Conservation (phyloP, 129 eudicot genomes). For the Deinandra increscens region DNA sequence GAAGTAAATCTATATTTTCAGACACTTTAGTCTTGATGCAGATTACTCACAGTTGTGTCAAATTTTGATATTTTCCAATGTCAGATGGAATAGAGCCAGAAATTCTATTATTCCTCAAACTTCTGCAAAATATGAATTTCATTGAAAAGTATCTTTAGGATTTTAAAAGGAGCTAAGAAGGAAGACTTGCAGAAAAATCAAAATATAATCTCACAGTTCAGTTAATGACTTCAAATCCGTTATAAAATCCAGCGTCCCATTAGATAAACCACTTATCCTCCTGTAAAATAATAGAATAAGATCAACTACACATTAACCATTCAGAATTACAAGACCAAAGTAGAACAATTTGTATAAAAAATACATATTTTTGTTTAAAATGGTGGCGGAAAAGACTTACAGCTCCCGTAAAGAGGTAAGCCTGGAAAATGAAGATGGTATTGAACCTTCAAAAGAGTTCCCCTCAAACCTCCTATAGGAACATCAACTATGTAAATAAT, state of each 20-base stretch:
- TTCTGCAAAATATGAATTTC: conserved; percentile 35
- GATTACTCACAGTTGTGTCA: conserved; percentile 58
- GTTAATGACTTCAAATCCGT: conserved; percentile 44
- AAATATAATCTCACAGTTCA: conserved; percentile 46
- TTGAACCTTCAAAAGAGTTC: conserved; percentile 72
- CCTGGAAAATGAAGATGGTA: conserved; percentile 58
- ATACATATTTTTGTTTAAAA: not conserved
- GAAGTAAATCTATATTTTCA: not conserved
- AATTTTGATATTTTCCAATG: conserved; percentile 43
- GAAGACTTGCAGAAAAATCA: not conserved
- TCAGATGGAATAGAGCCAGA: conserved; percentile 64
- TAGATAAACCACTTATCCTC: conserved; percentile 70
- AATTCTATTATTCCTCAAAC: conserved; percentile 59
- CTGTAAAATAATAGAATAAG: conserved; percentile 28
- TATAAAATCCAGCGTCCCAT: conserved; percentile 63
- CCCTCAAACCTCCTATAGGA: conserved; percentile 72
- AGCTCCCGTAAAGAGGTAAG: conserved; percentile 48
- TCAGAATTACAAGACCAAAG: not conserved
- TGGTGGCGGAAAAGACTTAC: conserved; percentile 38
- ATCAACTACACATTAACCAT: not conserved
- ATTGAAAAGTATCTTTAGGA: not conserved
- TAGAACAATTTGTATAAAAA: not conserved
- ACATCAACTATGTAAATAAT: not conserved
- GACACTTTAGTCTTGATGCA: not conserved
- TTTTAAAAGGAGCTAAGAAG: not conserved